Conservation (phyloP, 2,329 filamentous ascomycete species). For the Orbilia quercus region DNA sequence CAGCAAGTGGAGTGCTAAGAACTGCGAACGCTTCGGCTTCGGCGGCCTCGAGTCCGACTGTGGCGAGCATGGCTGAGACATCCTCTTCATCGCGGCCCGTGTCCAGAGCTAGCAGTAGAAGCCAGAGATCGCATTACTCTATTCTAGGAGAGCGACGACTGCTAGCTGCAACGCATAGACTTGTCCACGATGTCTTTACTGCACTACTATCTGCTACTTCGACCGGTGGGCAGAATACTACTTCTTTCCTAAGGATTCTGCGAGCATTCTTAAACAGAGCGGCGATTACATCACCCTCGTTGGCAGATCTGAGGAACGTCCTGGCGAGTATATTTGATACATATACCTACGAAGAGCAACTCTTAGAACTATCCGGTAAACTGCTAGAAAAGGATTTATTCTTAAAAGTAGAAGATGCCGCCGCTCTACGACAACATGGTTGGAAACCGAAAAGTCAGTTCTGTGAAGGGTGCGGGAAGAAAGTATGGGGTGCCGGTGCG, state of each 20-base stretch:
- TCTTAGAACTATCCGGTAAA: conserved; percentile 83
- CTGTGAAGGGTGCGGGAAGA: conserved; percentile 84
- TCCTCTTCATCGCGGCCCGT: conserved; percentile 50
- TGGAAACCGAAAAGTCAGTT: conserved; percentile 89
- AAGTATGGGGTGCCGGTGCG: conserved; percentile 89
- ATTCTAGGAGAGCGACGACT: conserved; percentile 65
- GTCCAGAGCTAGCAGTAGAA: conserved; percentile 64
- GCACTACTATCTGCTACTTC: conserved; percentile 83
- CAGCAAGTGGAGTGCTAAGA: conserved; percentile 57
- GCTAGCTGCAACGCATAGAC: conserved; percentile 76
- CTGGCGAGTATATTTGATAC: conserved; percentile 91
- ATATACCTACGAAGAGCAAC: conserved; percentile 93
- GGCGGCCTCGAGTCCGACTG: conserved; percentile 38
- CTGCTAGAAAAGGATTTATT: conserved; percentile 91
- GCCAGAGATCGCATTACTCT: conserved; percentile 49
- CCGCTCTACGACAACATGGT: conserved; percentile 79
- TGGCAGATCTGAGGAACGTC: conserved; percentile 86
- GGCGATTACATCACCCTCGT: conserved; percentile 81
- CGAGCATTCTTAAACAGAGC: conserved; percentile 88
- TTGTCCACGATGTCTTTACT: conserved; percentile 92
- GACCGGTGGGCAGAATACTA: conserved; percentile 61
- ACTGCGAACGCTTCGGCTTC: conserved; percentile 44
- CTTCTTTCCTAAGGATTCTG: conserved; percentile 85
- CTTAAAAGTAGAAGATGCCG: conserved; percentile 79
- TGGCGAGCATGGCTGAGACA: conserved; percentile 23